Base-by-base conservation (phyloP, 2,329 filamentous ascomycete genomes). In the Coniochaeta sp. region DNA sequence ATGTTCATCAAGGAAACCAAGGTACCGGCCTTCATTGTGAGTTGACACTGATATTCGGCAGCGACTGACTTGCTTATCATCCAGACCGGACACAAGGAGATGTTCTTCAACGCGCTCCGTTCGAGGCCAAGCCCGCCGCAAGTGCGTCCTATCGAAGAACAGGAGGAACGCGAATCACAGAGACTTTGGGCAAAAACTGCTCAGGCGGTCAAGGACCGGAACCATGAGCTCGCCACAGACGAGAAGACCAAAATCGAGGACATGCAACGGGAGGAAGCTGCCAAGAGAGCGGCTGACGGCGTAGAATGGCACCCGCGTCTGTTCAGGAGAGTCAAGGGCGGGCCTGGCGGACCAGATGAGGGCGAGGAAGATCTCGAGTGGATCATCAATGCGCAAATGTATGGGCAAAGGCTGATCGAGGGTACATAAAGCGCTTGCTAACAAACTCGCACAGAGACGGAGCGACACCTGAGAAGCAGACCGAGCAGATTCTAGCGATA, bases 231-330 rank as follows among this genome's bases (percentile, higher is more conserved):
- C 9, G 95, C 95, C 4, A 99, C 95, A 0, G 90, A 95, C 64
- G 93, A 97, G 70, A 99, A 99, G 78, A 93, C 90, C n/a, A 90
- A 89, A 72, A 91, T 99, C 62, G 95, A 99, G 72, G 93, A 98
- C 68, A 87, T 84, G 69, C 95, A 99, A 74, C 84, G 95, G 69
- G 88, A 93, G 64, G 93, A 97, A 70, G 92, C 95, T 1, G 89
- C 92, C 19, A 85, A 85, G 69, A 83, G 95, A 67, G 84, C 84
- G 34, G 88, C 92, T 56, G 87, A 93, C 12, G 89, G 89, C 14
- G 78, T 92, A 8, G 91, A 96, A 64, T 99, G 95, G 95, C 85
- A 87, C 36, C 93, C 95, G 0, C 86, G 87, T 64, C 81, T 98
- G 14, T 99, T 99, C 80, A 84, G 92, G 62, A 77, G 78, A 56